Conservation (phyloP, 139 green algal genomes). For the Deuterostichococcus epilithicus region DNA sequence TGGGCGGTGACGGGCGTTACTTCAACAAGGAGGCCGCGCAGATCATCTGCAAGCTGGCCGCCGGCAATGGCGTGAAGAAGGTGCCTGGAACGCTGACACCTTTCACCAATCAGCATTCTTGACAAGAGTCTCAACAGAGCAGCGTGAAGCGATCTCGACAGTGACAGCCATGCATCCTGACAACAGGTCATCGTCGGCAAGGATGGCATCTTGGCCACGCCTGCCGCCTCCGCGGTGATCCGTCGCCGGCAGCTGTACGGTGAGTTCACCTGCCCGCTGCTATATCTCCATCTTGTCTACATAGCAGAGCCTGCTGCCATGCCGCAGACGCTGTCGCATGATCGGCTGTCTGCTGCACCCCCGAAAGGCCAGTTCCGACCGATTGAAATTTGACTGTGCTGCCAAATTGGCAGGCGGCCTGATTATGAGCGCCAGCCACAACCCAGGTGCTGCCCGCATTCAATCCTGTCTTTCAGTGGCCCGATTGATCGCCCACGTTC, state of each 20-base stretch:
- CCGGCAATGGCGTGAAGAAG: constrained; percentile 72
- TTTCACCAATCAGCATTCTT: background rate
- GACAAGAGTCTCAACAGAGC: background rate
- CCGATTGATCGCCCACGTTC: too few relatives aligned
- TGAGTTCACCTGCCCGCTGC: constrained; percentile 19
- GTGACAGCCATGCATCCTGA: background rate
- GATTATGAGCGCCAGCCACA: constrained; percentile 98
- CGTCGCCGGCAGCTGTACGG: constrained; percentile 79
- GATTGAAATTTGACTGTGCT: too few relatives aligned
- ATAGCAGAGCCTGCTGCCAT: too few relatives aligned
- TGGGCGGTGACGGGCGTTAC: constrained; percentile 98
- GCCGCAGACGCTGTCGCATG: too few relatives aligned
- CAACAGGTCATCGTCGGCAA: constrained; percentile 88
- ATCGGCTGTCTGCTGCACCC: too few relatives aligned
- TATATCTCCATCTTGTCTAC: too few relatives aligned
- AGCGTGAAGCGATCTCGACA: background rate
- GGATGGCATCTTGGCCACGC: constrained; percentile 95
- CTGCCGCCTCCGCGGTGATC: constrained; percentile 96
- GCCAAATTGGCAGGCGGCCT: constrained; percentile 77
- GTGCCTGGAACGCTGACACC: background rate
- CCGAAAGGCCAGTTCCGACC: too few relatives aligned
- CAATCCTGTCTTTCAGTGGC: too few relatives aligned
- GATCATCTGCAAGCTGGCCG: constrained; percentile 96
- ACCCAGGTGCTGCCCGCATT: constrained; percentile 82
- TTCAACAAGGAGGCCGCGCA: constrained; percentile 96